Percentiles rank a stretch among this genome's conserved stretches.
Conservation (phyloP, 192 early-diverging fungal genomes). For the Podila epigama region DNA sequence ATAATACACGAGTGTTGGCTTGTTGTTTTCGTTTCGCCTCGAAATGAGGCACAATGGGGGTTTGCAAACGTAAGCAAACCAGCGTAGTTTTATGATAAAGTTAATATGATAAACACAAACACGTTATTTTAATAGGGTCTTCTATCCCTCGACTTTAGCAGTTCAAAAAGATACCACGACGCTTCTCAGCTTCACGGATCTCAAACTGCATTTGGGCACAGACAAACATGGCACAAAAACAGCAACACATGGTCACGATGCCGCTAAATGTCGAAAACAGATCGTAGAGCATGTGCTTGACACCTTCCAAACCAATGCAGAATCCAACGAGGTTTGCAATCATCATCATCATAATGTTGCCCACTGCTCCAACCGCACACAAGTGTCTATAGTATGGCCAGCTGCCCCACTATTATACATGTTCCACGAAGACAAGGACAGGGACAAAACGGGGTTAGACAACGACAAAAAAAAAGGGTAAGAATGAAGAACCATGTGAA, state of each 20-base stretch:
- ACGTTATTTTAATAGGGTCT: neutral
- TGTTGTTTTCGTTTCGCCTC: too few relatives aligned
- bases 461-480: neutral
- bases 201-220: constrained; percentile 85
- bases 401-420: constrained; percentile 53
- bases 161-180: constrained; percentile 53
- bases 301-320: constrained; percentile 87
- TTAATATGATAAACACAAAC: neutral
- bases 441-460: neutral
- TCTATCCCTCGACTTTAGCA: constrained; percentile 6
- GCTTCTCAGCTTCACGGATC: constrained; percentile 75
- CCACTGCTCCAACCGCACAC: constrained; percentile 80
- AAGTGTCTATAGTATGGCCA: constrained; percentile 76
- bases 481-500: neutral
- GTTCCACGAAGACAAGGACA: constrained; percentile 33
- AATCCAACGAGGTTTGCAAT: constrained; percentile 96
- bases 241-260: constrained; percentile 56
- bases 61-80: too few relatives aligned
- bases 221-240: constrained; percentile 64
- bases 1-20: too few relatives aligned
- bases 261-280: constrained; percentile 67
- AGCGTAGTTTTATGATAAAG: too few relatives aligned
- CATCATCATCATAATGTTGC: constrained; percentile 96
- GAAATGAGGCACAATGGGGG: too few relatives aligned
- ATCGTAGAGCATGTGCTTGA: constrained; percentile 72